Base-by-base conservation (phyloP, 1,284 basidiomycete species). In the Cryptococcus neoformans region DNA sequence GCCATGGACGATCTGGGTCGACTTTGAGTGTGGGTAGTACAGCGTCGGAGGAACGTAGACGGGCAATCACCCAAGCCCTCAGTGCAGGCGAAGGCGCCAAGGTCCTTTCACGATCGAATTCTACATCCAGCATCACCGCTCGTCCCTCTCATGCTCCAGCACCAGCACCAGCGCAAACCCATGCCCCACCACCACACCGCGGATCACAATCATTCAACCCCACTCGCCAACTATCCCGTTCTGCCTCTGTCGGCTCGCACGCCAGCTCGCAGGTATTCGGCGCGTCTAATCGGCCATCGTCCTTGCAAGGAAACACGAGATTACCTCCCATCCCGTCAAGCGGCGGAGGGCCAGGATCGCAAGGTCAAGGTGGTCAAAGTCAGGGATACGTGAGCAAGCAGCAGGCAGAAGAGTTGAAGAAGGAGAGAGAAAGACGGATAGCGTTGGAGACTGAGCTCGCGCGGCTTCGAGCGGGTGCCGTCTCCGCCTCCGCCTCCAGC, bases 241-340 rank as follows among this genome's bases (percentile, higher is more conserved):
- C 72, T 6, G 58, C 63, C 63, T 75, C 73, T 2, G 64, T 63
- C 7, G 70, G 71, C 2, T 55, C 62, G 35, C 67, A 70, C 6
- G 52, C 65, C 69, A 0, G 68, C 63, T 44, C 4, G 21, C 21
- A 21, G 21, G 21, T 21, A 21, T 21, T 21, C 21, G 21, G 21
- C 21, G 21, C 21, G 21, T 21, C 21, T 21, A 21, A 21, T 21
- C 21, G 21, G 21, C 21, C 21, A 21, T 21, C 21, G 21, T 21
- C 21, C 21, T 21, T 21, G 21, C 21, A 21, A 21, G 21, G 21
- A 28, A 28, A 28, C 28, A 4, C 28, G 28, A 28, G 28, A 28
- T 4, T 28, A 28, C 28, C 28, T 28, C 28, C 28, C 28, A 28
- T 28, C 28, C 28, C 28, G 3, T 28, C 28, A 28, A 28, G 28